A percentile compares a stretch with the other conserved stretches of the same genome.
These are phyloP conservation scores for Metschnikowia henanensis DNA, from an alignment of 805 yeast species.

Conservation along the genomic window DNA sequence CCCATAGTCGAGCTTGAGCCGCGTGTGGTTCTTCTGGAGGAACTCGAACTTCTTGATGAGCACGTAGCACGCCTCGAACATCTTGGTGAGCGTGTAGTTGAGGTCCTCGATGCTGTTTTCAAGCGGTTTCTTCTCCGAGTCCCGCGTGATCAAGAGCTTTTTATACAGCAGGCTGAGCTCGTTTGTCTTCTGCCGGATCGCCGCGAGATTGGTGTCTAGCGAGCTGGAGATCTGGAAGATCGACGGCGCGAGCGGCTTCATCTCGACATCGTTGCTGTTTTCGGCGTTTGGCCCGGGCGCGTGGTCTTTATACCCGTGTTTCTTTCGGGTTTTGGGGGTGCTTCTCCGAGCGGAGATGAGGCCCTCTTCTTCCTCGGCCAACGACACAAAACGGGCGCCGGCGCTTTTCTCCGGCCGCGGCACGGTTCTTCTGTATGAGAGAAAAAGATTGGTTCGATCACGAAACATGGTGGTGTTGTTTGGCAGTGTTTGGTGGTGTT, in stretches of 20 bases:
- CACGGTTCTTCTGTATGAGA: conserved; percentile 86
- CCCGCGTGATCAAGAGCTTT: conserved; percentile 83
- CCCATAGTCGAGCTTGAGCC: conserved; percentile 35
- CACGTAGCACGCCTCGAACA: conserved; percentile 77
- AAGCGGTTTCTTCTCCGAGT: conserved; percentile 73
- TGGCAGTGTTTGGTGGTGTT: not conserved
- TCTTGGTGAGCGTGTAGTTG: conserved; percentile 70
- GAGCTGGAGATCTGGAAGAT: conserved; percentile 73
- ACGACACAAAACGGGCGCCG: conserved; percentile 34
- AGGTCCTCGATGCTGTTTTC: conserved; percentile 79
- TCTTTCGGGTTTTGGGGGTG: not conserved
- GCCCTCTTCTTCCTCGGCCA: conserved; percentile 60
- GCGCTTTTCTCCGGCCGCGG: conserved; percentile 50
- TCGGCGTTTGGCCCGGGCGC: conserved; percentile 18
- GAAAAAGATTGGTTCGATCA: conserved; percentile 89
- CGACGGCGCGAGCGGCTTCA: conserved; percentile 72
- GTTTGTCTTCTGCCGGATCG: conserved; percentile 54
- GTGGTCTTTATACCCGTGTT: conserved; percentile 12
- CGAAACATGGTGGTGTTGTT: conserved; percentile 60
- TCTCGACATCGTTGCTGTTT: conserved; percentile 43
- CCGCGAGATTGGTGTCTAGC: conserved; percentile 60
- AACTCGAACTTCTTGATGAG: conserved; percentile 65
- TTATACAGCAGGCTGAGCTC: conserved; percentile 71
- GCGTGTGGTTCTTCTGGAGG: conserved; percentile 41
- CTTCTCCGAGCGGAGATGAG: conserved; percentile 41